phyloP scores from a whole-genome alignment of 345 rosid species.

The Luvunga scandens region DNA sequence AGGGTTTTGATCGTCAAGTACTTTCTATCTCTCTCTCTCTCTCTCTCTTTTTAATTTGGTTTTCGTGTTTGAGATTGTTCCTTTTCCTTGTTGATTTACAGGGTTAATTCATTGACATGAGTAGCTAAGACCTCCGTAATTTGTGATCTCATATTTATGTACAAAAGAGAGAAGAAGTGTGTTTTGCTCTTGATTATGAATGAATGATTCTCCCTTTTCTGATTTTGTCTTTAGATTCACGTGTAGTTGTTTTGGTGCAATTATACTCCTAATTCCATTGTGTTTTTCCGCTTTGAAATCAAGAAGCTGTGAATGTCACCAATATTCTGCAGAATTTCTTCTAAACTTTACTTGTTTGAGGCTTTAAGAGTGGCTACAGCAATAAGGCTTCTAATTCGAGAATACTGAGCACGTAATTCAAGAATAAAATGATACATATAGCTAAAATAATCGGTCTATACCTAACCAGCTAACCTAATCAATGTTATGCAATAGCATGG shows the following conservation, averaged over 20 bases:
- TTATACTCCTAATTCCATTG: not conserved
- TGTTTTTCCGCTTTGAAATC: not conserved
- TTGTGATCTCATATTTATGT: not conserved
- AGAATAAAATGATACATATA: too few relatives aligned
- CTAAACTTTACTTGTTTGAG: not conserved
- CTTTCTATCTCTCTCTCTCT: not conserved
- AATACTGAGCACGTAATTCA: not conserved
- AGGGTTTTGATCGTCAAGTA: not conserved
- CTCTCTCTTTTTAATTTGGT: not conserved
- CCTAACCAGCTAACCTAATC: constrained; percentile 14
- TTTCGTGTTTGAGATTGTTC: not conserved
- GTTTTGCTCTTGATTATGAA: constrained; percentile 7
- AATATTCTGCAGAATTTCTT: not conserved
- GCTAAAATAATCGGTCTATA: not conserved
- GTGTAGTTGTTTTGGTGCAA: not conserved
- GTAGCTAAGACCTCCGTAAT: not conserved
- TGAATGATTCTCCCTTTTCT: not conserved
- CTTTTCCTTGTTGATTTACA: not conserved
- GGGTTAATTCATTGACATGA: constrained; percentile 9
- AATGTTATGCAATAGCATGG: constrained; percentile 15
- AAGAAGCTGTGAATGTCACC: not conserved
- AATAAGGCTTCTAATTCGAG: not conserved
- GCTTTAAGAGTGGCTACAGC: not conserved
- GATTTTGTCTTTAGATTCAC: not conserved
- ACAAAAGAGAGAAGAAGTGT: constrained; percentile 14